Evolutionary conservation across 768 basidiomycete species (phyloP), one percentile per base, ranked within the genome.

Genomic region (Suillus hirtellus): DNA sequence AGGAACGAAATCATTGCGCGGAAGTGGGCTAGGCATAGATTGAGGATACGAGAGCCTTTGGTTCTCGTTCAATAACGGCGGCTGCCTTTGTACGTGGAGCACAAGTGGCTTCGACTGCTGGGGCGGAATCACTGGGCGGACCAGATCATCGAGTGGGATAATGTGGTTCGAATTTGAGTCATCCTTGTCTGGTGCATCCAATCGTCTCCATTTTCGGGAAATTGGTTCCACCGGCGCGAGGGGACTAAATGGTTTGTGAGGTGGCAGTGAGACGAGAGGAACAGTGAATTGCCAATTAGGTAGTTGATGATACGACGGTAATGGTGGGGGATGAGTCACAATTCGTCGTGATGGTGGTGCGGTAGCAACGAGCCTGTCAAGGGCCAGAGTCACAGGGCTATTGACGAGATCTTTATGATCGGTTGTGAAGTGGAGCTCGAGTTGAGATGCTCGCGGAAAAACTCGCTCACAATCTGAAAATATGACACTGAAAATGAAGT

Each of bases 191-290:
- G 67, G 73, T 11, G 65, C 68, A 12, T 69, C 56, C 63, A 77
- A 59, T 47, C 72, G 66, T 47, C 68, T 73, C 77, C 78, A 75
- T 62, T 67, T 75, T 56, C 76, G 77, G 38, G 70, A 63, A 42
- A 71, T 46, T 3, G 60, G 37, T 59, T 64, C 67, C 4, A 67
- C 59, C 27, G 64, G 35, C 24, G 27, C 11, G 60, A 44, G 24
- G 15, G 19, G n/a, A 4, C 24, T 12, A 8, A 38, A 17, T 19
- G 5, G 27, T 56, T 38, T 35, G 34, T 56, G 60, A 27, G n/a
- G 59, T 12, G 59, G 37, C 34, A 60, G 31, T 27, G 34, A 35
- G 31, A 56, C 56, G 12, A 9, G 12, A 38, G 47, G 56, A 42
- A 24, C 7, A 4, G 60, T 15, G 19, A 56, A 38, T 2, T 27